A percentile compares a stretch with the other conserved stretches of the same genome.
phyloP scores from a whole-genome alignment of 2,329 filamentous ascomycete genomes.

The Colletotrichum neosansevieriae region DNA sequence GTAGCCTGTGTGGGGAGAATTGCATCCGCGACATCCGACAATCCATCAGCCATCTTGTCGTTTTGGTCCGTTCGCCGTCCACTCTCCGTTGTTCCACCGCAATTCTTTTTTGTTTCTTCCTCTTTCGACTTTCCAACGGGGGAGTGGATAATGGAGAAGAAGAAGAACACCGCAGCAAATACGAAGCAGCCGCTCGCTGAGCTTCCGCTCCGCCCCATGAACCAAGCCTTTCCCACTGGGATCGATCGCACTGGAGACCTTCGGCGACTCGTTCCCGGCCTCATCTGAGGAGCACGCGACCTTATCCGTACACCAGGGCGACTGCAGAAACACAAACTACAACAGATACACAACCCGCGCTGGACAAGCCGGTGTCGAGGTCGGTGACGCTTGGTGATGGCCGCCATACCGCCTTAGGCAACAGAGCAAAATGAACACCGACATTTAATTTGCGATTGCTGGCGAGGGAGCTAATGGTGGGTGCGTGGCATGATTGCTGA shows the following conservation, averaged over 20 bases:
- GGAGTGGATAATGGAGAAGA: not conserved
- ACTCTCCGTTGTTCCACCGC: constrained; percentile 12
- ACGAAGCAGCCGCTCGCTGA: constrained; percentile 3
- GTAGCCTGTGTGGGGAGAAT: constrained; percentile 19
- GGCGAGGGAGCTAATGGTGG: constrained; percentile 6
- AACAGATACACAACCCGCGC: not conserved
- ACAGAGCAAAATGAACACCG: not conserved
- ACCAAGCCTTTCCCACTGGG: constrained; percentile 10
- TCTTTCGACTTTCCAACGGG: not conserved
- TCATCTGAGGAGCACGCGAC: constrained; percentile 17
- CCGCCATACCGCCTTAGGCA: constrained; percentile 21
- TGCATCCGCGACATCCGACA: constrained; percentile 38
- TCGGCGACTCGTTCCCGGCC: not conserved
- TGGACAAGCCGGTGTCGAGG: not conserved
- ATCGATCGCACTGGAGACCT: not conserved
- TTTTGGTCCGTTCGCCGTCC: constrained; percentile 26
- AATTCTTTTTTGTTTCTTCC: not conserved
- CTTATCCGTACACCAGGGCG: not conserved
- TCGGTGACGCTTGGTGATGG: constrained; percentile 1
- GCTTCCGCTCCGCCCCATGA: constrained; percentile 16
- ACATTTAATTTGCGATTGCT: constrained; percentile 4
- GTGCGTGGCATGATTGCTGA: constrained; percentile 8
- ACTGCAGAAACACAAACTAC: not conserved
- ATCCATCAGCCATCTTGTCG: constrained; percentile 36
- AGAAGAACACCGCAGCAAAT: not conserved